Percentiles rank a stretch among this genome's conserved stretches.
These are phyloP conservation scores for Sporothrix euskadiensis DNA, from an alignment of 2,329 filamentous ascomycete species.

Conservation along the genomic window DNA sequence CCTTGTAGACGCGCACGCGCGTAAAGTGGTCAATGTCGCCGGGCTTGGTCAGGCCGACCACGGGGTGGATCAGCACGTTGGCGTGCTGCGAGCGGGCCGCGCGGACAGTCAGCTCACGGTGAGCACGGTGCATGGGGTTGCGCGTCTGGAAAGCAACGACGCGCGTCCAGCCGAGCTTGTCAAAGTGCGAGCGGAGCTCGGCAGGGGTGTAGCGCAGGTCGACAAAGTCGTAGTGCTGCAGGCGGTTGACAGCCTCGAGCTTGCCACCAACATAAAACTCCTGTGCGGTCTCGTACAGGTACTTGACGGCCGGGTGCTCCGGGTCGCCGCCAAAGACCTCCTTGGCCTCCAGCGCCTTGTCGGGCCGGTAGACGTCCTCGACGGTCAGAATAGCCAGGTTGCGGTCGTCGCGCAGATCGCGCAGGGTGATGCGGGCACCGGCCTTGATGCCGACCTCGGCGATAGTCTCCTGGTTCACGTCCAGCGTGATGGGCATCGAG, in stretches of 20 bases:
- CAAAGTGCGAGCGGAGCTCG: slow-evolving; percentile 93
- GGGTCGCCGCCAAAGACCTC: slow-evolving; percentile 92
- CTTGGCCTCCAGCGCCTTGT: slow-evolving; percentile 88
- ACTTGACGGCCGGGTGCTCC: slow-evolving; percentile 88
- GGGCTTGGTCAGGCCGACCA: slow-evolving; percentile 97
- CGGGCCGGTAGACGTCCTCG: slow-evolving; percentile 90
- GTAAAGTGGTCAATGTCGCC: slow-evolving; percentile 99
- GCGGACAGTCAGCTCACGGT: slow-evolving; percentile 95
- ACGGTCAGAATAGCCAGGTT: slow-evolving; percentile 95
- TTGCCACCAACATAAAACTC: slow-evolving; percentile 96
- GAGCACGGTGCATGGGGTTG: slow-evolving; percentile 99
- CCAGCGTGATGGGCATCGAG: slow-evolving; percentile 94
- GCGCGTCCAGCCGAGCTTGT: slow-evolving; percentile 98
- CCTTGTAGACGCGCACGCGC: slow-evolving; percentile 97
- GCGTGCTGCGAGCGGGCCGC: slow-evolving; percentile 93
- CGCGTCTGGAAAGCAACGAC: slow-evolving; percentile 99
- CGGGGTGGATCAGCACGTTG: slow-evolving; percentile 98
- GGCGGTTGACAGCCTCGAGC: slow-evolving; percentile 89
- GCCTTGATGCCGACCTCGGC: slow-evolving; percentile 73
- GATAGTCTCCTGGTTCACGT: slow-evolving; percentile 74
- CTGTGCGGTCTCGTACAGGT: slow-evolving; percentile 76
- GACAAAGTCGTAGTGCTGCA: slow-evolving; percentile 99
- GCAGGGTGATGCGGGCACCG: slow-evolving; percentile 80
- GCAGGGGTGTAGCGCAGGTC: slow-evolving; percentile 93
- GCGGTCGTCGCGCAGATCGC: slow-evolving; percentile 93